A percentile compares a stretch with the other conserved stretches of the same genome.
Evolutionary conservation across 2,329 filamentous ascomycete species (phyloP).

Genomic region (Canariomyces notabilis): DNA sequence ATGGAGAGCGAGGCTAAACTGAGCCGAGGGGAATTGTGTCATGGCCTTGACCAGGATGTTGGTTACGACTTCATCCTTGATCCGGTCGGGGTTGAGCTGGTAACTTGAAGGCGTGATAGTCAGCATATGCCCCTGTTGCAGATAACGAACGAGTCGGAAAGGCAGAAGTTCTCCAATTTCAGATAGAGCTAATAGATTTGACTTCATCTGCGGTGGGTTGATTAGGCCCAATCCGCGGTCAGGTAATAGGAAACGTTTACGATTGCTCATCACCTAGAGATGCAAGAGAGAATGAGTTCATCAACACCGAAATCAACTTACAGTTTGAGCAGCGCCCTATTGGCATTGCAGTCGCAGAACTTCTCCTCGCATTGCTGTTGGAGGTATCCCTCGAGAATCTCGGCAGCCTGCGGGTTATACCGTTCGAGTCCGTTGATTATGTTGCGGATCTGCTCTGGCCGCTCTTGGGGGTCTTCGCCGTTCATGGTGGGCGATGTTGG

Average conservation of each 20-base stretch:
- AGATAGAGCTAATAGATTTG: conserved; percentile 70
- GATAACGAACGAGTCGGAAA: neutral
- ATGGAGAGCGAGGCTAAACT: conserved; percentile 90
- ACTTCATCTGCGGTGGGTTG: conserved; percentile 61
- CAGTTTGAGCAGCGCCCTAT: conserved; percentile 94
- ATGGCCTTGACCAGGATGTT: conserved; percentile 98
- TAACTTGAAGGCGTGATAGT: conserved; percentile 57
- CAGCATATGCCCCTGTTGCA: neutral
- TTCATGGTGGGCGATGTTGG: conserved; percentile 47
- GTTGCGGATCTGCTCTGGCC: conserved; percentile 83
- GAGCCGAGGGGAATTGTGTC: conserved; percentile 91
- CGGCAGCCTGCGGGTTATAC: conserved; percentile 97
- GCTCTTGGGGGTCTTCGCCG: conserved; percentile 82
- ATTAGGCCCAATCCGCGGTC: conserved; percentile 55
- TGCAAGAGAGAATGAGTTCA: conserved; percentile 16
- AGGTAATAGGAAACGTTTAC: conserved; percentile 99
- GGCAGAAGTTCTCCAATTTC: conserved; percentile 37
- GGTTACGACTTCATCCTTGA: conserved; percentile 94
- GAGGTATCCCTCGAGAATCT: conserved; percentile 90
- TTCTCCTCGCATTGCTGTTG: conserved; percentile 90
- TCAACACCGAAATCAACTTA: conserved; percentile 50
- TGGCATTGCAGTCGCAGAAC: conserved; percentile 93
- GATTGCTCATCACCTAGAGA: conserved; percentile 64
- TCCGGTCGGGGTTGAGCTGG: conserved; percentile 98
- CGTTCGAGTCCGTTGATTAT: conserved; percentile 97